phyloP scores from a whole-genome alignment of 331 rosid genomes.

The Cydonia oblonga region DNA sequence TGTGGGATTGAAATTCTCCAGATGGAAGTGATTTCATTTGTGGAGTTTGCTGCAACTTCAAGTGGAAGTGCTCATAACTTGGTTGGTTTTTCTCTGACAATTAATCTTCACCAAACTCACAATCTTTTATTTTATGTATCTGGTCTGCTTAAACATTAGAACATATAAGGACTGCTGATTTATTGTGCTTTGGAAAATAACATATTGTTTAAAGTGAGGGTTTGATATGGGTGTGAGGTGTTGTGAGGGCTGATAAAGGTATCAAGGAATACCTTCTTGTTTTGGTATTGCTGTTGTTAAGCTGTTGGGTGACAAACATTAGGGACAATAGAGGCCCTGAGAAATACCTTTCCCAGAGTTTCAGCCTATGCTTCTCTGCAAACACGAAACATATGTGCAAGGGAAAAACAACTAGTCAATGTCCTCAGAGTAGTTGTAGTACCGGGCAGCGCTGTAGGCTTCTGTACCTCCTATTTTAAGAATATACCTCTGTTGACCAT shows the following conservation, averaged over 20 bases:
- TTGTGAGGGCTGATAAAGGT: neutral
- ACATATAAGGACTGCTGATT: neutral
- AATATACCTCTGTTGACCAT: neutral
- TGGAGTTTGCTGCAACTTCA: constrained; percentile 78
- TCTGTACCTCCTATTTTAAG: neutral
- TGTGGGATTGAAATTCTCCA: constrained; percentile 54
- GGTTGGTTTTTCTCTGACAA: constrained; percentile 36
- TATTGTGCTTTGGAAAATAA: neutral
- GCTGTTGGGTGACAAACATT: neutral
- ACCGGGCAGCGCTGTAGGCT: neutral
- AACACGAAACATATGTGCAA: neutral
- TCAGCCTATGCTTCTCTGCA: neutral
- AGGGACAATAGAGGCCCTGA: neutral
- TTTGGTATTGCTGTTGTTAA: neutral
- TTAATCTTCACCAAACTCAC: constrained; percentile 1
- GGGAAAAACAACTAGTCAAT: neutral
- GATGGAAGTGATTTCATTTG: constrained; percentile 63
- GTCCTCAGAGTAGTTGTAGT: neutral
- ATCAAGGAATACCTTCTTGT: neutral
- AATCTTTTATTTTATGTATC: constrained; percentile 8
- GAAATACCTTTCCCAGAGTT: neutral
- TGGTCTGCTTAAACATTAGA: neutral
- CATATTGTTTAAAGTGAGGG: neutral
- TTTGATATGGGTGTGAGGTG: constrained; percentile 2
- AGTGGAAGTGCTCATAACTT: constrained; percentile 53